Conservation (phyloP, 2,329 filamentous ascomycete species). For the Phoma sp. region DNA sequence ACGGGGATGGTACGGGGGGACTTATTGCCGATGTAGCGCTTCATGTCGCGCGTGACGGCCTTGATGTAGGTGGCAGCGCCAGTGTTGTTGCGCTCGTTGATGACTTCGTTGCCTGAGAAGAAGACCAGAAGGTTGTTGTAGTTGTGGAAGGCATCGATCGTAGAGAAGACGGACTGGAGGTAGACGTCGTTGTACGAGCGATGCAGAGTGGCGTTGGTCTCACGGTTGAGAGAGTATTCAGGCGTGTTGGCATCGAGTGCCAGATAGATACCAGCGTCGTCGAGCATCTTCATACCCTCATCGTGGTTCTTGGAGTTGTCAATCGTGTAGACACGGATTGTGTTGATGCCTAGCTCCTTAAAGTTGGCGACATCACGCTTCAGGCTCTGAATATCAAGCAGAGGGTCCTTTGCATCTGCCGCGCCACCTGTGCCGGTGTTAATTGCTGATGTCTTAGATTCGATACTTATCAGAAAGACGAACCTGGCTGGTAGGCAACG, state of each 20-base stretch:
- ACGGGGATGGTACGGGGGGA: slow-evolving; percentile 72
- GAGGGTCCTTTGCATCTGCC: slow-evolving; percentile 66
- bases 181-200: slow-evolving; percentile 86
- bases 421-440: slow-evolving; percentile 48
- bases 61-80: slow-evolving; percentile 72
- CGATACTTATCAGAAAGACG: slow-evolving; percentile 34
- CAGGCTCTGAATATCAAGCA: slow-evolving; percentile 73
- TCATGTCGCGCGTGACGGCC: slow-evolving; percentile 80
- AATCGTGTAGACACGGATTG: slow-evolving; percentile 88
- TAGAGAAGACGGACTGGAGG: slow-evolving; percentile 81
- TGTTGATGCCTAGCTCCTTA: slow-evolving; percentile 86
- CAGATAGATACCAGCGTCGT: slow-evolving; percentile 87
- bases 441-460: slow-evolving; percentile 43
- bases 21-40: slow-evolving; percentile 78
- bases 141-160: slow-evolving; percentile 77
- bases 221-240: slow-evolving; percentile 84
- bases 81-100: slow-evolving; percentile 69
- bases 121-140: slow-evolving; percentile 87
- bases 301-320: slow-evolving; percentile 86
- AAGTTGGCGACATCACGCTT: slow-evolving; percentile 80
- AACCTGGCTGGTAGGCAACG: slow-evolving; percentile 70
- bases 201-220: slow-evolving; percentile 60
- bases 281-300: slow-evolving; percentile 81
- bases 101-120: slow-evolving; percentile 81
- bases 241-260: slow-evolving; percentile 90